Conservation (phyloP, 2,329 filamentous ascomycete species). For the Pyrenophora teres region DNA sequence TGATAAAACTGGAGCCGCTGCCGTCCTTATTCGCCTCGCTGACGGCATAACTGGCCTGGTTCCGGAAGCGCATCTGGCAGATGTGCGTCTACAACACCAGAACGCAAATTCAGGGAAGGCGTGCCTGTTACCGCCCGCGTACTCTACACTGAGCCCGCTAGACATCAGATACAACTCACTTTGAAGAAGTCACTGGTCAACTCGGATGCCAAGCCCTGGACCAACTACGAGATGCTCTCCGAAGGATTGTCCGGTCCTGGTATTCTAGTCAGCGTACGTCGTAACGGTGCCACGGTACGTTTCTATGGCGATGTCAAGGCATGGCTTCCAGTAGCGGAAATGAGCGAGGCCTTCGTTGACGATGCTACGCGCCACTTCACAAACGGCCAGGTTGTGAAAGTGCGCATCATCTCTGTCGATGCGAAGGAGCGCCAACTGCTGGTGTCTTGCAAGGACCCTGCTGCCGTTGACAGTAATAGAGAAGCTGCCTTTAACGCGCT, state of each 20-base stretch:
- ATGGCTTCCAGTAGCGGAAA: constrained; percentile 91
- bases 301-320: constrained; percentile 86
- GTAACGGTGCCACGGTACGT: constrained; percentile 83
- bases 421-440: constrained; percentile 72
- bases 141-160: constrained; percentile 75
- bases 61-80: constrained; percentile 83
- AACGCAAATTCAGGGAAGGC: constrained; percentile 93
- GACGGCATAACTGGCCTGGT: constrained; percentile 91
- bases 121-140: constrained; percentile 84
- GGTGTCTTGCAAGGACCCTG: constrained; percentile 91
- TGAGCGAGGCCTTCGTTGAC: constrained; percentile 95
- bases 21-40: constrained; percentile 80
- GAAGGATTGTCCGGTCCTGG: constrained; percentile 81
- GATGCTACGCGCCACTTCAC: constrained; percentile 90
- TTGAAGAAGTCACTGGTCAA: constrained; percentile 95
- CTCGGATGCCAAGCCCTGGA: constrained; percentile 79
- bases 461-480: constrained; percentile 77
- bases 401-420: constrained; percentile 84
- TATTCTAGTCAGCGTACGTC: constrained; percentile 80
- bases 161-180: constrained; percentile 81
- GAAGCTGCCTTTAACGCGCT: constrained; percentile 73
- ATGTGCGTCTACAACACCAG: constrained; percentile 84
- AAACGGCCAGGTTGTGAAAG: constrained; percentile 85
- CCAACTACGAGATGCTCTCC: constrained; percentile 73
- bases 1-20: constrained; percentile 75